These are phyloP conservation scores for Filosporella fistucella DNA, from an alignment of 495 filamentous ascomycete genomes.

Conservation along the genomic window DNA sequence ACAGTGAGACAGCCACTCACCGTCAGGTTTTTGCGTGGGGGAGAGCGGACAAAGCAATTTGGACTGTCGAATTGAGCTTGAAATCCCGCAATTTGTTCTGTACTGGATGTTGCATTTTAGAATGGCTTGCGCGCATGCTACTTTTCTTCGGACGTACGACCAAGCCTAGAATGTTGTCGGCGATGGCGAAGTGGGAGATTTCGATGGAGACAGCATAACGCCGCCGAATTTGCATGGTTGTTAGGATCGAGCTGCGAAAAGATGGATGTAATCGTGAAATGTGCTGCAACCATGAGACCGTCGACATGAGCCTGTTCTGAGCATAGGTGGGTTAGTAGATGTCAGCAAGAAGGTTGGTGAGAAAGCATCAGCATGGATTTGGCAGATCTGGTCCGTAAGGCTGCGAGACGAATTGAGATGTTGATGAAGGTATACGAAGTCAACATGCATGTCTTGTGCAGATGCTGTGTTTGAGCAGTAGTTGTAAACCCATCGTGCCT, in stretches of 20 bases:
- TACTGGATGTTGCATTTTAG: background rate
- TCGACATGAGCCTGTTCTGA: background rate
- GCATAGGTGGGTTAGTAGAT: background rate
- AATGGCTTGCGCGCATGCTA: background rate
- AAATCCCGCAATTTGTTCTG: background rate
- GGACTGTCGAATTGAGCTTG: background rate
- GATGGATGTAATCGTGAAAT: no score
- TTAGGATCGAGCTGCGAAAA: background rate
- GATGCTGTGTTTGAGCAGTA: no score
- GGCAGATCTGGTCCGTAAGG: background rate
- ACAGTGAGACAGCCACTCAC: slow-evolving; percentile 15
- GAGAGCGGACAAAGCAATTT: slow-evolving; percentile 10
- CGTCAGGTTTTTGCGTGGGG: slow-evolving; percentile 1
- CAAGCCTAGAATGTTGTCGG: background rate
- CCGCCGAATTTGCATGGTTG: background rate
- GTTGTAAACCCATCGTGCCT: no score
- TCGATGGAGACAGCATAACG: background rate
- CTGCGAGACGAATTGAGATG: background rate
- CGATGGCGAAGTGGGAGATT: background rate
- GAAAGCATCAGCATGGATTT: background rate
- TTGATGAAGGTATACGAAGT: background rate
- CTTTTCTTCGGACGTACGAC: background rate
- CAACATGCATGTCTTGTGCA: no score
- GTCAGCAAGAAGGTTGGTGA: background rate
- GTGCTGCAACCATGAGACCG: no score